A percentile compares a stretch with the other conserved stretches of the same genome.
phyloP scores from a whole-genome alignment of 805 yeast species.

The Kuraishia hungarica region DNA sequence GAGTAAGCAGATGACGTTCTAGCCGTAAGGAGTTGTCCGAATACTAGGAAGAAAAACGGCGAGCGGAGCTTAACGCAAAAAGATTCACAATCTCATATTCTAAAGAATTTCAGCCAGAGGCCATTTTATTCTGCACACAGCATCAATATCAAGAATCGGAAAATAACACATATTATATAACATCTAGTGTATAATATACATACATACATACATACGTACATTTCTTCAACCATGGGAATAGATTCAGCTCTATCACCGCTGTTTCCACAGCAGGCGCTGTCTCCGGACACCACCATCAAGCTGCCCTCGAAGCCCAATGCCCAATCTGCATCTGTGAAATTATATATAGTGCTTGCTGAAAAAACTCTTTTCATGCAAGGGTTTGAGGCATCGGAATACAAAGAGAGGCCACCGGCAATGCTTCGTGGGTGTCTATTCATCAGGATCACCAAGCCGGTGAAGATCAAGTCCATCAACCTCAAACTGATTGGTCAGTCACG shows the following conservation, averaged over 20 bases:
- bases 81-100: too few species aligned
- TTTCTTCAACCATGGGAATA: constrained; percentile 4
- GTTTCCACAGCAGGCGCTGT: constrained; percentile 34
- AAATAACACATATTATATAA: background rate
- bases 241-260: constrained; percentile 28
- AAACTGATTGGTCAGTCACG: constrained; percentile 59
- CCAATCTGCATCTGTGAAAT: constrained; percentile 54
- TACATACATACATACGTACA: background rate
- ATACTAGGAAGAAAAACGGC: background rate
- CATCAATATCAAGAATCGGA: background rate
- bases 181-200: too few species aligned
- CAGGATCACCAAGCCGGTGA: constrained; percentile 62
- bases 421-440: constrained; percentile 73
- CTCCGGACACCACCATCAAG: constrained; percentile 32
- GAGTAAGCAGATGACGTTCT: background rate
- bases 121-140: too few species aligned
- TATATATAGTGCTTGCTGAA: constrained; percentile 74
- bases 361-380: constrained; percentile 78
- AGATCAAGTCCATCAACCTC: constrained; percentile 54
- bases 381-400: constrained; percentile 55
- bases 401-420: constrained; percentile 65
- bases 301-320: constrained; percentile 50
- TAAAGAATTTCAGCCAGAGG: too few species aligned
- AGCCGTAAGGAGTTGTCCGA: background rate
- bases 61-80: background rate